Percentiles rank a stretch among this genome's conserved stretches.
These are phyloP conservation scores for Gastrodia elata DNA, from an alignment of 106 monocot species.

Conservation along the genomic window DNA sequence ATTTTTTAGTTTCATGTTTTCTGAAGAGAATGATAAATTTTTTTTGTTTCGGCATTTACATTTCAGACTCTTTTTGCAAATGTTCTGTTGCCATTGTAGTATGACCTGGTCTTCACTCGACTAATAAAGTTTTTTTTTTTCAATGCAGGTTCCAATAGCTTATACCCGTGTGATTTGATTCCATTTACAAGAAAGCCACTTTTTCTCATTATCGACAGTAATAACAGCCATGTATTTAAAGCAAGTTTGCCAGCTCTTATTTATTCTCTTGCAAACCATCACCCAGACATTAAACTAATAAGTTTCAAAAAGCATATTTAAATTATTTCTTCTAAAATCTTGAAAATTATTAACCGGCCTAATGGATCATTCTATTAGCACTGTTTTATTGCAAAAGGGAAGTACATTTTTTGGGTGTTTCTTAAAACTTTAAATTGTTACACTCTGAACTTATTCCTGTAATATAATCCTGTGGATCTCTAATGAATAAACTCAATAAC, in stretches of 20 bases:
- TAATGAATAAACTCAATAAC: not conserved
- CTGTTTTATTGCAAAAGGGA: not conserved
- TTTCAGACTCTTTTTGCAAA: not conserved
- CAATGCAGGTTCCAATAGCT: conserved; percentile 53
- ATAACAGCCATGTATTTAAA: conserved; percentile 69
- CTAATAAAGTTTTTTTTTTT: not conserved
- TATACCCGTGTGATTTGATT: conserved; percentile 82
- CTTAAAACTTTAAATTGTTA: not conserved
- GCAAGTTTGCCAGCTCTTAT: conserved; percentile 33
- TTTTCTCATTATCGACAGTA: conserved; percentile 86
- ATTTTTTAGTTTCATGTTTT: not conserved
- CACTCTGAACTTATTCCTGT: not conserved
- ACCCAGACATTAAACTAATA: not conserved
- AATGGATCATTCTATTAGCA: not conserved
- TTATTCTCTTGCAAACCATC: not conserved
- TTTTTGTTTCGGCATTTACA: not conserved
- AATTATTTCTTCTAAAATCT: not conserved
- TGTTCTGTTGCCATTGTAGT: not conserved
- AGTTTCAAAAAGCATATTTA: not conserved
- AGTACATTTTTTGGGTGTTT: not conserved
- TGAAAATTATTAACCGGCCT: not conserved
- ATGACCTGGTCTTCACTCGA: not conserved
- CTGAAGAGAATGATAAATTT: not conserved
- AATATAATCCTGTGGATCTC: not conserved
- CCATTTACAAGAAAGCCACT: conserved; percentile 93